Base-by-base conservation (phyloP, 2,329 filamentous ascomycete species). In the Fusarium brachygibbosum region DNA sequence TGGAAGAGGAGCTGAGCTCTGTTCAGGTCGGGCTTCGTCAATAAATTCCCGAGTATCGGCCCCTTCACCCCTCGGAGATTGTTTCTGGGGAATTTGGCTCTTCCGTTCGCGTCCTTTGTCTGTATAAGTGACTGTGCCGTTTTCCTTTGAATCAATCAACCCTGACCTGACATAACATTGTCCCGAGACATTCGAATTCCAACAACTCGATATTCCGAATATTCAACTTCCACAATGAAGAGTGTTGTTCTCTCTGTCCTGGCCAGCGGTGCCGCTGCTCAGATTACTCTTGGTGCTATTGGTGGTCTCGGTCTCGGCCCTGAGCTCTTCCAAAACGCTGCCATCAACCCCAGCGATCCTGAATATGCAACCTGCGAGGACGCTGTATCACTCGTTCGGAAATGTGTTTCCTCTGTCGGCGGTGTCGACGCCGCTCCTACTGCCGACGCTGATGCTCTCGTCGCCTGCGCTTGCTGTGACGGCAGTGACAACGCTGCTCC, bases 381-480 rank as follows among this genome's bases (percentile, higher is more conserved):
- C 17, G 74, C 69, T 17, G 57, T 68, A 50, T 44, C 63, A 10
- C 61, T 74, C 32, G 50, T 76, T 23, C 50, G 67, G 28, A 29
- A 35, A 11, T 79, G 77, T 60, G 56, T 76, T 29, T 63, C 54
- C 5, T 25, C 66, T 19, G 42, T 59, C 3, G 77, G 77, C 35
- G 77, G 76, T 42, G 6, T 51, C 7, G 50, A 68, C 9, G 75
- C 60, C 35, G 49, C 76, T 28, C 38, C 52, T 19, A 75, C 71
- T 17, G 76, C 75, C 19, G 68, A 71, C 45, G 57, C 71, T 9
- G 19, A 57, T 5, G 71, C 49, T 5, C 51, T 79, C 13, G 19
- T 75, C 19, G 55, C 53, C 16, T 79, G 77, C 61, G 77, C 72
- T 11, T 79, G 77, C 60, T 79, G 77, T 40, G 46, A 62, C 38